Conservation (phyloP, 768 basidiomycete genomes). For the Calvatia gigantea region DNA sequence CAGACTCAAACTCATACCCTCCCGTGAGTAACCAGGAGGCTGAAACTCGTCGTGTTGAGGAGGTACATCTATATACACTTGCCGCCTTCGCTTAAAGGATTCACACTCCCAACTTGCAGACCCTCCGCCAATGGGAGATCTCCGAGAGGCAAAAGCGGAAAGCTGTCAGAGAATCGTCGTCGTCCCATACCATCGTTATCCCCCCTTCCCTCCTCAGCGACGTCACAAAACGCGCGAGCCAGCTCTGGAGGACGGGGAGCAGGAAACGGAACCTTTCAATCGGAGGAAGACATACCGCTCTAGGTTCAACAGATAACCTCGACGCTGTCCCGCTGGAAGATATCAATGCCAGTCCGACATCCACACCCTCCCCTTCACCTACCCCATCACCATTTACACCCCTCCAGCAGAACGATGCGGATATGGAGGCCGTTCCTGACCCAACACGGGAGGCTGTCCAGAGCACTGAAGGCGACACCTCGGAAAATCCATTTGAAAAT, state of each 20-base stretch:
- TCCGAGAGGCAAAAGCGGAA: conserved; percentile 76
- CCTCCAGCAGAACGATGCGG: neutral
- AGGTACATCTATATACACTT: conserved; percentile 40
- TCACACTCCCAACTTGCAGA: conserved; percentile 39
- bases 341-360: conserved; percentile 39
- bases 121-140: conserved; percentile 72
- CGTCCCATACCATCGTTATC: conserved; percentile 18
- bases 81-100: conserved; percentile 2
- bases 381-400: neutral
- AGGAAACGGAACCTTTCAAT: conserved; percentile 26
- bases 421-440: neutral
- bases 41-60: conserved; percentile 67
- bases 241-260: conserved; percentile 48
- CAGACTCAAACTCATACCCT: conserved; percentile 44
- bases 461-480: neutral
- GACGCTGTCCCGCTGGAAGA: conserved; percentile 55
- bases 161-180: conserved; percentile 55
- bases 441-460: neutral
- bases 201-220: conserved; percentile 50
- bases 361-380: conserved; percentile 32
- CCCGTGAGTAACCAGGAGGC: conserved; percentile 63
- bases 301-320: conserved; percentile 49
- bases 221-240: conserved; percentile 56
- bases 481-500: conserved; percentile 11
- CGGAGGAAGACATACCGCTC: conserved; percentile 38